Evolutionary conservation across 495 filamentous ascomycete species (phyloP).

Genomic region (Penicillium maclennaniae): DNA sequence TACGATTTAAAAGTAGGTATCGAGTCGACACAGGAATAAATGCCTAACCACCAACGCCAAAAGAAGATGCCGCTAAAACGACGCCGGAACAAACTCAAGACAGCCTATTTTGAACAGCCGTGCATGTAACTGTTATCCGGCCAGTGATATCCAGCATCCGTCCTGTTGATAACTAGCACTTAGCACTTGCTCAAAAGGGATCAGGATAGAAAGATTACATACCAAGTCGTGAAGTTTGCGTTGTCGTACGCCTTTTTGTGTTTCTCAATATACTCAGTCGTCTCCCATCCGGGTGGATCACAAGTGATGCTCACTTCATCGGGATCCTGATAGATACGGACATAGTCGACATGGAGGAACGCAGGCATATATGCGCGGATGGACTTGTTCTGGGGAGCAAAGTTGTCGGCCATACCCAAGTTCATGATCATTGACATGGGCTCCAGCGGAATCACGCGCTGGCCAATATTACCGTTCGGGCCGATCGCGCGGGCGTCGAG

Average conservation of each 20-base stretch:
- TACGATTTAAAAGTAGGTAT: conserved; percentile 11
- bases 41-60: conserved; percentile 27
- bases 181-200: conserved; percentile 2
- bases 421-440: conserved; percentile 69
- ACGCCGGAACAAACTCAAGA: conserved; percentile 14
- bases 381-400: conserved; percentile 56
- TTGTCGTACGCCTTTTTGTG: conserved; percentile 63
- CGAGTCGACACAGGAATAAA: conserved; percentile 6
- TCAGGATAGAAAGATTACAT: conserved; percentile 9
- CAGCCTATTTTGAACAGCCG: conserved; percentile 25
- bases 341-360: conserved; percentile 68
- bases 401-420: conserved; percentile 68
- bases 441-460: conserved; percentile 64
- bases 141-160: conserved; percentile 42
- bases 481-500: conserved; percentile 61
- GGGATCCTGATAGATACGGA: conserved; percentile 70
- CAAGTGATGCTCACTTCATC: conserved; percentile 59
- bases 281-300: conserved; percentile 66
- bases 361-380: conserved; percentile 59
- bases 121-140: conserved; percentile 49
- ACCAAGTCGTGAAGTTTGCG: conserved; percentile 57
- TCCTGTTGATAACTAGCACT: conserved; percentile 20
- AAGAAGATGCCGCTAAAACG: conserved; percentile 37
- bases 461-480: conserved; percentile 72
- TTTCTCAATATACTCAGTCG: conserved; percentile 64